A percentile compares a stretch with the other conserved stretches of the same genome.
Evolutionary conservation across 257 asterid species (phyloP).

Genomic region (Penstemon barbatus): DNA sequence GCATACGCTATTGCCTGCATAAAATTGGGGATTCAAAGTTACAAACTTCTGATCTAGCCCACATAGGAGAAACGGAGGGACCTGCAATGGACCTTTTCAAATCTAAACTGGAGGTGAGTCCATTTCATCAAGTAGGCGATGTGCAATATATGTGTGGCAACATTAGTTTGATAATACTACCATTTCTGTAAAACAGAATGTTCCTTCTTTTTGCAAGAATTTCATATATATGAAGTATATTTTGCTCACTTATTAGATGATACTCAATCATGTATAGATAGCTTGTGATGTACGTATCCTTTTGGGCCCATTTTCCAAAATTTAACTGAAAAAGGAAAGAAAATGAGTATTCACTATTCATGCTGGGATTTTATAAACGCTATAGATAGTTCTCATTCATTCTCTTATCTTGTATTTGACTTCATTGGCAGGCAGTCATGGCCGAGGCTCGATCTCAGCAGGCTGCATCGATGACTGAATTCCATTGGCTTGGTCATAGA

Average conservation of each 20-base stretch:
- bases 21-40: slow-evolving; percentile 89
- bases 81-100: slow-evolving; percentile 93
- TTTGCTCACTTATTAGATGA: background rate
- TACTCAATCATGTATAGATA: no score
- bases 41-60: slow-evolving; percentile 78
- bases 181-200: slow-evolving; percentile 14
- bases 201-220: slow-evolving; percentile 8
- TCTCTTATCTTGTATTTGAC: slow-evolving; percentile 27
- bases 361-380: background rate
- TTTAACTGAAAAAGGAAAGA: background rate
- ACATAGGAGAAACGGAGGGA: slow-evolving; percentile 91
- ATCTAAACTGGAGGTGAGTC: slow-evolving; percentile 87
- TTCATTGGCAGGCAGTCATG: slow-evolving; percentile 78
- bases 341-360: background rate
- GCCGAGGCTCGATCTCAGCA: slow-evolving; percentile 99
- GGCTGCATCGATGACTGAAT: slow-evolving; percentile 96
- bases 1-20: slow-evolving; percentile 82
- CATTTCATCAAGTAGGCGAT: slow-evolving; percentile 14
- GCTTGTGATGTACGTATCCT: background rate
- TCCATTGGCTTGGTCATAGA: slow-evolving; percentile 82
- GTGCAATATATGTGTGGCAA: slow-evolving; percentile 9
- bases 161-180: background rate
- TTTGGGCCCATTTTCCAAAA: background rate
- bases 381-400: slow-evolving; percentile 23
- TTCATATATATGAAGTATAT: background rate